Evolutionary conservation across 139 green algal genomes (phyloP), one percentile per base, ranked within the genome.

Genomic region (Haematococcus sp.): DNA sequence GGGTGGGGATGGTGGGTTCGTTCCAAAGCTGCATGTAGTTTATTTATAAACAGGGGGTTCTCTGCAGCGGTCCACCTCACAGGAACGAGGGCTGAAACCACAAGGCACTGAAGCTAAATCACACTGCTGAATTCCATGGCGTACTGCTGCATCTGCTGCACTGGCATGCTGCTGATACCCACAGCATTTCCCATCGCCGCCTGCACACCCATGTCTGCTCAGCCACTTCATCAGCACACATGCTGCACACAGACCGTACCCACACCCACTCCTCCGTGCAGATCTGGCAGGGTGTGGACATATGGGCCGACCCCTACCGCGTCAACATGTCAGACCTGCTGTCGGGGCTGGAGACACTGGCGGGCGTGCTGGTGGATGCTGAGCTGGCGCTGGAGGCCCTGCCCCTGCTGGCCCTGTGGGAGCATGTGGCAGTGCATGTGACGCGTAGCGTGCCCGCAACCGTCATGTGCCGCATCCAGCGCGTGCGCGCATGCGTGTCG

Each of bases 331-430:
- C 71, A 9, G 81, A 91, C 68, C 71, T 91, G 30, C 46, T 81
- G 22, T 75, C 70, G 1, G 75, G 78, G 40, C 60, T 87, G 16
- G 86, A 91, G 68, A 74, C 71, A 7, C 28, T 81, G 2, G 22
- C 54, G 4, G 27, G 27, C 25, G 63, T 65, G 15, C 78, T 91
- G 59, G 19, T 88, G 55, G 76, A 87, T 46, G 61, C 75, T 2
- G 70, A 72, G 1, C 61, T 85, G 4, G 30, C 63, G 30, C 59
- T 88, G 40, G 74, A 81, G 35, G 78, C 81, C 5, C 78, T 91
- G 51, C 83, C 83, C 13, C 46, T 87, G 32, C 30, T 88, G 2
- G 60, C 77, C 3, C 63, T 88, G 60, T 91, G 83, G 83, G 86
- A 91, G 76, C 80, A 87, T 56, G 16, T 84, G 23, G 76, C 76